Evolutionary conservation across 2,329 filamentous ascomycete species (phyloP).

Genomic region (Colletotrichum costaricense): DNA sequence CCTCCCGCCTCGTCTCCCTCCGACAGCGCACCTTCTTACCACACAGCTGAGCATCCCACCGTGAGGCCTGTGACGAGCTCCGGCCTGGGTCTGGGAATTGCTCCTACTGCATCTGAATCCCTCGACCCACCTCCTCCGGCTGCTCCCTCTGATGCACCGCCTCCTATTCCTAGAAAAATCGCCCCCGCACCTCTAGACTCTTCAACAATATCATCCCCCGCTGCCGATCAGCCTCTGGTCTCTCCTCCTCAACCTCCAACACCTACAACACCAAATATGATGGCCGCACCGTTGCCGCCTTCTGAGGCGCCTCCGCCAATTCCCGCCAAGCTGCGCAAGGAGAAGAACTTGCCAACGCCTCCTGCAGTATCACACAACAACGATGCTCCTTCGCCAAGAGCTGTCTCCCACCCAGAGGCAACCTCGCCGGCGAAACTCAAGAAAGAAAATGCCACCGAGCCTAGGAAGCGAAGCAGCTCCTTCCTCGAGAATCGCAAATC

Average conservation of each 20-base stretch:
- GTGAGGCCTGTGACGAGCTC: constrained; percentile 22
- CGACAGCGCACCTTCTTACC: constrained; percentile 31
- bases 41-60: constrained; percentile 18
- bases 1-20: constrained; percentile 21
- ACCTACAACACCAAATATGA: constrained; percentile 16
- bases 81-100: constrained; percentile 22
- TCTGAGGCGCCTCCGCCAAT: constrained; percentile 27
- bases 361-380: constrained; percentile 2
- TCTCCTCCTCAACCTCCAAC: constrained; percentile 19
- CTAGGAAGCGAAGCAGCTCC: constrained; percentile 48
- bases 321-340: constrained; percentile 32
- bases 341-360: constrained; percentile 19
- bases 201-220: not conserved
- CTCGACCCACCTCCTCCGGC: constrained; percentile 18
- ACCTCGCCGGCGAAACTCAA: constrained; percentile 42
- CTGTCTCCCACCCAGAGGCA: constrained; percentile 17
- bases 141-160: constrained; percentile 30
- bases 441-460: constrained; percentile 42
- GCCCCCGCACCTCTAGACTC: constrained; percentile 9
- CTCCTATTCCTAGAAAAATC: constrained; percentile 26
- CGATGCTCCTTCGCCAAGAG: constrained; percentile 5
- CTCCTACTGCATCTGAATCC: constrained; percentile 5
- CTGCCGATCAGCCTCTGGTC: constrained; percentile 7
- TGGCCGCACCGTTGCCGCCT: constrained; percentile 24
- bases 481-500: constrained; percentile 40